Conservation (phyloP, 345 rosid genomes). For the Citropsis articulata region DNA sequence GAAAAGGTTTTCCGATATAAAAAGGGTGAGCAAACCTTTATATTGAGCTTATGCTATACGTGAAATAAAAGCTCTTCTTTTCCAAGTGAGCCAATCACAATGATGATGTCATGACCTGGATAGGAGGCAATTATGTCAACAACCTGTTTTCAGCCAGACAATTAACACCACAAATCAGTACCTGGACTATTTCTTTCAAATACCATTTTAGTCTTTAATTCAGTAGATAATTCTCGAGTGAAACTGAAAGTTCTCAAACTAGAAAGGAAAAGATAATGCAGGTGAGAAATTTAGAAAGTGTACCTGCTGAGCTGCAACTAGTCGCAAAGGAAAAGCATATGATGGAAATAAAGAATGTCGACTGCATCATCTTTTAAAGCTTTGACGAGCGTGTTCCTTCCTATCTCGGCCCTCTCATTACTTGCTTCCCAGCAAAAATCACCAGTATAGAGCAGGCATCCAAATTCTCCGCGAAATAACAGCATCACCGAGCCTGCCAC, state of each 20-base stretch:
- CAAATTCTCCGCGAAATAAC: slow-evolving; percentile 71
- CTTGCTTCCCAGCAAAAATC: slow-evolving; percentile 68
- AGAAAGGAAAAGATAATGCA: neutral
- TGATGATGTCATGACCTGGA: slow-evolving; percentile 64
- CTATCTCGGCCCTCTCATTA: slow-evolving; percentile 29
- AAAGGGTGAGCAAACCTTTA: slow-evolving; percentile 43
- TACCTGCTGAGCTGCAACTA: slow-evolving; percentile 59
- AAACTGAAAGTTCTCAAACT: neutral
- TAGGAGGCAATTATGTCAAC: slow-evolving; percentile 62
- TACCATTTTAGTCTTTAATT: neutral
- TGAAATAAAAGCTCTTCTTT: slow-evolving; percentile 68
- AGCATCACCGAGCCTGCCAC: slow-evolving; percentile 67
- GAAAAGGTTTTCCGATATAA: neutral
- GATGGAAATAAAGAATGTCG: slow-evolving; percentile 57
- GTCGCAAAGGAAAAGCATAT: slow-evolving; percentile 52
- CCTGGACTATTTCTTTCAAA: neutral
- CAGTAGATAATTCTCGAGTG: slow-evolving; percentile 3
- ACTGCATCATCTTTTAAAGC: slow-evolving; percentile 43
- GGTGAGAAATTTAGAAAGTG: neutral
- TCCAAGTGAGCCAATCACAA: slow-evolving; percentile 69
- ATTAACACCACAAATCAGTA: slow-evolving; percentile 4
- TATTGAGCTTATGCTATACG: slow-evolving; percentile 46
- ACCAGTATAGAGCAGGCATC: slow-evolving; percentile 68
- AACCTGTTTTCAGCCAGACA: slow-evolving; percentile 34
- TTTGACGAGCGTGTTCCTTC: slow-evolving; percentile 33